Evolutionary conservation across 306 rosid genomes (phyloP).

Genomic region (Vigna hirtella): DNA sequence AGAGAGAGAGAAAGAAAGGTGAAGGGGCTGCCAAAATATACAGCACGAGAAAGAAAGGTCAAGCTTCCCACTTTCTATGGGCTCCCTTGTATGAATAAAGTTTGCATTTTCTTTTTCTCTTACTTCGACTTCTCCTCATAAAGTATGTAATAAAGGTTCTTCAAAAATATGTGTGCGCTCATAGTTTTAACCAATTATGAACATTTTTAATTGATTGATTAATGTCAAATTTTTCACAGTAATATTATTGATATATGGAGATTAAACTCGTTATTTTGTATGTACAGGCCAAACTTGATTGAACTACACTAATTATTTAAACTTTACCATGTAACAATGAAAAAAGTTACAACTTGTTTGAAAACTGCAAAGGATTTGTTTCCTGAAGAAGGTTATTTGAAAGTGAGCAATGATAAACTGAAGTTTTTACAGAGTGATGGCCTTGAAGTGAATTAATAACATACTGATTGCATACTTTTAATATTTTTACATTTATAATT

Average conservation of each 20-base stretch:
- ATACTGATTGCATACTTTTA: no score
- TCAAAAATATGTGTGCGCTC: conserved; percentile 36
- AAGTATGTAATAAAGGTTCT: not conserved
- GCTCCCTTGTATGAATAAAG: not conserved
- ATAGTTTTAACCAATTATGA: not conserved
- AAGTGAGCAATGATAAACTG: not conserved
- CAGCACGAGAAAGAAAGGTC: conserved; percentile 22
- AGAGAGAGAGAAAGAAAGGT: not conserved
- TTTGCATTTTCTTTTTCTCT: not conserved
- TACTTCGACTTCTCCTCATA: not conserved
- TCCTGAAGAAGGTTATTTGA: not conserved
- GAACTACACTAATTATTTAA: not conserved
- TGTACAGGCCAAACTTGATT: not conserved
- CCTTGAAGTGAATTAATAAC: no score
- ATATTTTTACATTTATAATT: not conserved
- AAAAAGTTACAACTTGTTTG: not conserved
- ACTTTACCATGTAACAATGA: not conserved
- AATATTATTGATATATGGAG: no score
- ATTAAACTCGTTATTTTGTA: not conserved
- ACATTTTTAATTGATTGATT: not conserved
- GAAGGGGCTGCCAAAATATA: conserved; percentile 41
- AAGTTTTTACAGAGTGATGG: no score
- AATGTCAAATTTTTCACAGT: no score
- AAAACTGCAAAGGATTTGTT: not conserved
- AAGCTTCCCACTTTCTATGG: not conserved